Base-by-base conservation (phyloP, 371 early-diverging fungal genomes). In the Choanephora cucurbitarum region DNA sequence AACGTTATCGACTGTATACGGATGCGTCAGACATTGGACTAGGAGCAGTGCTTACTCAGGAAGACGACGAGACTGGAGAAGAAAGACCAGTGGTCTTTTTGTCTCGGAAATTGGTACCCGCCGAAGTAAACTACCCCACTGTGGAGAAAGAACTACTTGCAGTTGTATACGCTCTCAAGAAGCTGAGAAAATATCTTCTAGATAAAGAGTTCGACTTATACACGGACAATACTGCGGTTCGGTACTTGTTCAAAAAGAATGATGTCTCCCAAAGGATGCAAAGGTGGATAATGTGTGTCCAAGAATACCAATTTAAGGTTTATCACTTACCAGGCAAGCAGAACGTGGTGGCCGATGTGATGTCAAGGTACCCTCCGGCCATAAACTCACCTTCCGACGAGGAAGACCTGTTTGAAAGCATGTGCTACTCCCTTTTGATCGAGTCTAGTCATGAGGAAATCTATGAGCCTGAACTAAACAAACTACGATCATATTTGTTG, bases 61-160 rank as follows among this genome's bases (percentile, higher is more conserved):
- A 28, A 28, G 28, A 28, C 28, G 37, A 37, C 37, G 37, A 37
- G 14, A 37, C 9, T 37, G 14, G 14, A 9, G 37, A 37, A 14
- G 37, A 32, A 49, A 19, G 23, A 23, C 49, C 49, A 3, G 37
- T 49, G 3, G 6, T 32, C 6, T 49, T 34, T 37, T 3, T 49
- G 5, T 49, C 49, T 11, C 15, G 37, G 3, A 49, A 49, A 49
- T 37, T 49, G 10, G 1, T 3, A 49, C 34, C 33, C 17, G 34
- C 34, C 1, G 49, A 49, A 37, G 15, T 6, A 3, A 32, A 18
- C 7, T 49, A 49, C 18, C 37, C 49, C 13, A 37, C 37, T 13
- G 21, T 49, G 17, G 49, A 49, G 33, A 49, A 49, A 19, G 49
- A 49, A 49, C 21, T 49, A 21, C 21, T 32, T 19, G 49, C 49